These are phyloP conservation scores for Alternaria sp. DNA, from an alignment of 2,329 filamentous ascomycete genomes.

Conservation along the genomic window DNA sequence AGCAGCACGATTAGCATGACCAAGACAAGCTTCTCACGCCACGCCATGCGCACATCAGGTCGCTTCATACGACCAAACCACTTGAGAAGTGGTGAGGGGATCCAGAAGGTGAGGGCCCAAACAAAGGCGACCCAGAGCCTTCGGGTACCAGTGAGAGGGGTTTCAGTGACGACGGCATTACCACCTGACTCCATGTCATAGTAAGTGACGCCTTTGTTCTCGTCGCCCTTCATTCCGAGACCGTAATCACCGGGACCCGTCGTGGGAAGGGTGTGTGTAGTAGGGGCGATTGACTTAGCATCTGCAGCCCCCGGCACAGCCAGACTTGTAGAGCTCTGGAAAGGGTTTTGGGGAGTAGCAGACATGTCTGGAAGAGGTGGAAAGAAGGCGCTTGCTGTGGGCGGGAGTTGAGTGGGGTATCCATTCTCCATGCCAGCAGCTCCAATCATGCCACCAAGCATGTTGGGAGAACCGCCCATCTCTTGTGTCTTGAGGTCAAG, in stretches of 20 bases:
- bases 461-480: constrained; percentile 40
- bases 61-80: constrained; percentile 93
- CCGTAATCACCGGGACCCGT: constrained; percentile 80
- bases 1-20: constrained; percentile 80
- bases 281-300: constrained; percentile 61
- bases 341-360: constrained; percentile 75
- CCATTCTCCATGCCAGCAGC: constrained; percentile 72
- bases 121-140: constrained; percentile 82
- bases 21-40: constrained; percentile 92
- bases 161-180: constrained; percentile 77
- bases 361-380: constrained; percentile 64
- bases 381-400: constrained; percentile 72
- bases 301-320: constrained; percentile 55
- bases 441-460: constrained; percentile 61
- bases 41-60: constrained; percentile 94
- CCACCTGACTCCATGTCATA: constrained; percentile 85
- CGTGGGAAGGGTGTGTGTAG: constrained; percentile 66
- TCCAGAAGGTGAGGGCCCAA: constrained; percentile 92
- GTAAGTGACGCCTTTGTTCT: constrained; percentile 57
- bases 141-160: constrained; percentile 68
- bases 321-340: constrained; percentile 60
- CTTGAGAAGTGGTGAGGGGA: constrained; percentile 84
- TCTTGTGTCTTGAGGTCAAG: constrained; percentile 82
- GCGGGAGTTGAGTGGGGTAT: constrained; percentile 69
- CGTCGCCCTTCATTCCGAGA: constrained; percentile 84